These are phyloP conservation scores for Candida germanica DNA, from an alignment of 805 yeast species.

Conservation along the genomic window DNA sequence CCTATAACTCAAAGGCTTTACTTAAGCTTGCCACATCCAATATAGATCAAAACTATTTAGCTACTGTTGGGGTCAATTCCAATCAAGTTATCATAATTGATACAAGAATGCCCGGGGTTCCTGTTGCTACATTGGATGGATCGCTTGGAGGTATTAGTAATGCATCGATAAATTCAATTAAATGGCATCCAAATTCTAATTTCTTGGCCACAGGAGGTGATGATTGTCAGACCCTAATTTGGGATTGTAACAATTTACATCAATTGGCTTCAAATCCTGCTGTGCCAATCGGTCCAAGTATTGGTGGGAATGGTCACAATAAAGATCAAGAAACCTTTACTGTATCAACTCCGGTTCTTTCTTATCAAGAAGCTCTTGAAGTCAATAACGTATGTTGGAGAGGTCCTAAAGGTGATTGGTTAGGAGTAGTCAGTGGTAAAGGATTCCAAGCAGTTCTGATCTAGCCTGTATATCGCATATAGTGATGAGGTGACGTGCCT, in stretches of 20 bases:
- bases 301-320: constrained; percentile 17
- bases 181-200: constrained; percentile 81
- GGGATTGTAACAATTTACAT: constrained; percentile 51
- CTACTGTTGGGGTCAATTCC: constrained; percentile 74
- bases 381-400: constrained; percentile 76
- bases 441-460: constrained; percentile 62
- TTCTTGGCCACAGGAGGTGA: constrained; percentile 63
- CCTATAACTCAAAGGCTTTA: constrained; percentile 51
- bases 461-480: constrained; percentile 4
- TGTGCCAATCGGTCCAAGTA: constrained; percentile 3
- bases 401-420: constrained; percentile 68
- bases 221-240: constrained; percentile 68
- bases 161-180: constrained; percentile 65
- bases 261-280: constrained; percentile 8
- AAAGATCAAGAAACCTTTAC: neutral
- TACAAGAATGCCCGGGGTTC: constrained; percentile 83
- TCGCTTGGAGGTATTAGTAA: constrained; percentile 46
- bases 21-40: constrained; percentile 76
- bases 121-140: constrained; percentile 66
- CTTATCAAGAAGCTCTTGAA: constrained; percentile 64
- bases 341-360: constrained; percentile 33
- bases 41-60: constrained; percentile 76
- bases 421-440: constrained; percentile 70
- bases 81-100: constrained; percentile 69
- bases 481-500: no score